Base-by-base conservation (phyloP, 768 basidiomycete species). In the Leucosporidium scottii region DNA sequence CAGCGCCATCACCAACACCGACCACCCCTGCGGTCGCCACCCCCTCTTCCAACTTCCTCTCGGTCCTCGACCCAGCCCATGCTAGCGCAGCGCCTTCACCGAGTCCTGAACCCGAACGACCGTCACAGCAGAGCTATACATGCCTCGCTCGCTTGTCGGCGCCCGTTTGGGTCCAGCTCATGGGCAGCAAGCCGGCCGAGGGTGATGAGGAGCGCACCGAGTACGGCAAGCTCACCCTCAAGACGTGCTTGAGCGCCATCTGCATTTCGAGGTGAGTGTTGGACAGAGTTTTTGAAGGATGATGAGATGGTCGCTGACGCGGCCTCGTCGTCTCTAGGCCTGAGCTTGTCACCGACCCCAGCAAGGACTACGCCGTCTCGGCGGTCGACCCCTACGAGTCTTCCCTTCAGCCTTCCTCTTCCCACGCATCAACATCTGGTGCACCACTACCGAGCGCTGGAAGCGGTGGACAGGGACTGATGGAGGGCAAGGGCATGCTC, bases 401-500 rank as follows among this genome's bases (percentile, higher is more conserved):
- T 1, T 67, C 59, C 18, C 59, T 68, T 8, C 48, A 39, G 20
- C 67, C 58, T 3, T 56, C 62, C 25, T 30, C 60, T 21, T 9
- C 28, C 30, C 10, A 23, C 15, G 6, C 13, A 4, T 57, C 62
- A 8, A 31, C 39, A 9, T 30, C 48, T 30, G 39, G 8, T 13
- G 39, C 53, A 54, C 21, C 53, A 23, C 53, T 25, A 30, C 53
- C 25, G 18, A 54, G 10, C 12, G 21, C 6, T 30, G 39, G 44
- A n/a, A 13, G 3, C 49, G 7, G 3, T 44, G 25, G 65, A 31
- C 57, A 61, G 1, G 62, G 56, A 0, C 50, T 73, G 36, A 68
- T 73, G n/a, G 72, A 73, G 58, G 72, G 72, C 30, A 73, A 73
- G 31, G 68, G 72, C 15, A 73, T 73, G 72, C 61, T 73, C 15